Base-by-base conservation (phyloP, 768 basidiomycete species). In the Lactarius sp. region DNA sequence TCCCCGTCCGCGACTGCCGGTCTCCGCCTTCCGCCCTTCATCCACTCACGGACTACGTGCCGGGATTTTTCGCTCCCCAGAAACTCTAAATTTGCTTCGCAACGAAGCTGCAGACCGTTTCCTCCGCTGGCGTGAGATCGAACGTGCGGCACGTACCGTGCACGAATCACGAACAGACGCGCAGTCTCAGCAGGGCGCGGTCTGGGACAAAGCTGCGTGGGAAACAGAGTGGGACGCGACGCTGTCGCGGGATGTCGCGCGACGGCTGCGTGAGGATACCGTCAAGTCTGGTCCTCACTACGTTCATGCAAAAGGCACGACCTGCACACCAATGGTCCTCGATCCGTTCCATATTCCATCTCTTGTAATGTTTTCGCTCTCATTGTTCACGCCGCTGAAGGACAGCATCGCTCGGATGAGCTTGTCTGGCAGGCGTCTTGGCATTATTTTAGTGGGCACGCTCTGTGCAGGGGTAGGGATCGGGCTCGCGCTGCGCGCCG, bases 271-370 rank as follows among this genome's bases (percentile, higher is more conserved):
- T 36, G 77, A 82, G 51, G 75, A 75, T 56, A 73, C 69, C 20
- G 37, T 50, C 42, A 61, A 50, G 2, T 55, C 50, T 33, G 18
- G 41, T 39, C 53, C 46, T 53, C 57, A 41, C 54, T 53, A 34
- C 33, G 9, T 33, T 20, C 22, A 49, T 10, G 33, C 68, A 44
- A 59, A 67, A 70, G 33, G 68, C 66, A 62, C 71, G 14, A 44
- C 55, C 14, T 74, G 75, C 58, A 33, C 67, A 6, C 57, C 70
- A n/a, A 71, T 73, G 20, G 60, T 75, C 18, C 80, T 85, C 62
- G 87, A 89, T 66, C 88, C 87, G 1, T 72, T 90, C 16, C 85
- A 88, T 70, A 70, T 88, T 41, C 85, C 86, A 1, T 86, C 85
- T 6, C 73, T 89, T 36, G 14, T 89, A 7, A 69, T 82, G 52